These are phyloP conservation scores for Aureobasidium vineae DNA, from an alignment of 2,329 filamentous ascomycete species.

Conservation along the genomic window DNA sequence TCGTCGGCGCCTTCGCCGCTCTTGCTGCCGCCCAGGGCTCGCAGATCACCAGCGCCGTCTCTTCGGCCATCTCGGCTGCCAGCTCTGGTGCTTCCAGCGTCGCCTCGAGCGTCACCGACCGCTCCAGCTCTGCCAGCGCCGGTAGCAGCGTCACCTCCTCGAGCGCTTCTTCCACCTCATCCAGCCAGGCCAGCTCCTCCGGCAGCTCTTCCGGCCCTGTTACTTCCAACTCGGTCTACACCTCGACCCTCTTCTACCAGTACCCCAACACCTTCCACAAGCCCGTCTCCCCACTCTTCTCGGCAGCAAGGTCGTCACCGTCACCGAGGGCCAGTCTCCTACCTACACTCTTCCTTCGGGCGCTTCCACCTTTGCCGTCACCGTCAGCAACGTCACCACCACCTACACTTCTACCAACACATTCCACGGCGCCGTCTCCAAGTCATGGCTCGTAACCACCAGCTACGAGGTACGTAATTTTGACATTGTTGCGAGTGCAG, in stretches of 20 bases:
- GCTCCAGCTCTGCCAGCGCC: conserved; percentile 15
- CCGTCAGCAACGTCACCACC: conserved; percentile 23
- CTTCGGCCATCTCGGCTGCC: conserved; percentile 3
- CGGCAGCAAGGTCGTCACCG: conserved; percentile 21
- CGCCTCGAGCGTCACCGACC: conserved; percentile 5
- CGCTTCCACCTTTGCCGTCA: conserved; percentile 10
- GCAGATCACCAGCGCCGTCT: conserved; percentile 10
- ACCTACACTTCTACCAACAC: conserved; percentile 25
- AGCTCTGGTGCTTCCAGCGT: conserved; percentile 18
- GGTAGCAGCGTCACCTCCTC: not conserved
- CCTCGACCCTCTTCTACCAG: conserved; percentile 24
- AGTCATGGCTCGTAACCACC: conserved; percentile 13
- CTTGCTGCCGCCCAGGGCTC: conserved; percentile 24
- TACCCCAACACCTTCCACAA: conserved; percentile 27
- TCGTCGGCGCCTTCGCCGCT: conserved; percentile 24
- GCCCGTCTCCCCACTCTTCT: conserved; percentile 25
- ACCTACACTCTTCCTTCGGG: conserved; percentile 13
- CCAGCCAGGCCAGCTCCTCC: not conserved
- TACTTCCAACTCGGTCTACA: not conserved
- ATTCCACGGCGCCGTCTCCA: conserved; percentile 17
- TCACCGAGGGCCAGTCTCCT: conserved; percentile 6
- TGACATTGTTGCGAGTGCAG: not conserved
- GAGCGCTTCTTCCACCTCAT: not conserved
- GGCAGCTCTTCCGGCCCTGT: not conserved
- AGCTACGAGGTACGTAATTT: conserved; percentile 16